Conservation (phyloP, 192 early-diverging fungal species). For the Spizellomyces sp. region DNA sequence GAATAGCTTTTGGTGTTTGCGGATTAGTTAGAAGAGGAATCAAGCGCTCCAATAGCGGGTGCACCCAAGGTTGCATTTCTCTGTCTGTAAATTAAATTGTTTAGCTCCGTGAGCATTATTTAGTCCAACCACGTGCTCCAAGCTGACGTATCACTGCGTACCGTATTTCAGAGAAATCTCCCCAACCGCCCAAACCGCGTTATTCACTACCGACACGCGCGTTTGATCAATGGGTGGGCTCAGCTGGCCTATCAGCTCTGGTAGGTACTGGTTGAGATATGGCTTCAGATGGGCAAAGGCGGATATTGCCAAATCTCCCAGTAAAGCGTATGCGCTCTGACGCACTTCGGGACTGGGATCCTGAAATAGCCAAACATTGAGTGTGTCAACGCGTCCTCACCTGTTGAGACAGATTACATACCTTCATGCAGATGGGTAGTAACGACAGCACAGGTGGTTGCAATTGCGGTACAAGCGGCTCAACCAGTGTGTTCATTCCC, state of each 20-base stretch:
- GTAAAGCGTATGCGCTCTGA: constrained; percentile 92
- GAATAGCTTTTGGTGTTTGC: constrained; percentile 59
- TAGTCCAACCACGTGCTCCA: too few species aligned
- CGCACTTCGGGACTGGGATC: constrained; percentile 75
- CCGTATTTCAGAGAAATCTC: constrained; percentile 88
- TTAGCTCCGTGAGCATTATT: not conserved
- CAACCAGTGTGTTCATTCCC: constrained; percentile 78
- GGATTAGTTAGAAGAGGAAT: constrained; percentile 76
- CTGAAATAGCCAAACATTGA: constrained; percentile 21
- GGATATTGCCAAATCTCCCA: constrained; percentile 95
- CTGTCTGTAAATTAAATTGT: constrained; percentile 39
- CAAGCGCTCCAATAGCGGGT: constrained; percentile 80
- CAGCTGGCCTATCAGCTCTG: constrained; percentile 71
- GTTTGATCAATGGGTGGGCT: constrained; percentile 19
- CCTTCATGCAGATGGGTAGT: constrained; percentile 80
- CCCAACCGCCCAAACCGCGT: constrained; percentile 96
- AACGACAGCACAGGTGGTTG: constrained; percentile 76
- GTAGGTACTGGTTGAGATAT: constrained; percentile 76
- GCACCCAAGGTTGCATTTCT: constrained; percentile 81
- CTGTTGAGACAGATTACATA: constrained; percentile 36
- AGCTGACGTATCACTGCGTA: constrained; percentile 2
- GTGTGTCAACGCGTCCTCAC: not conserved
- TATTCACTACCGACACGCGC: constrained; percentile 87
- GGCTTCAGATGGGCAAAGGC: constrained; percentile 82
- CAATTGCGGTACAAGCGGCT: constrained; percentile 63